A percentile compares a stretch with the other conserved stretches of the same genome.
phyloP scores from a whole-genome alignment of 1,284 basidiomycete genomes.

The Puccinia polysora region DNA sequence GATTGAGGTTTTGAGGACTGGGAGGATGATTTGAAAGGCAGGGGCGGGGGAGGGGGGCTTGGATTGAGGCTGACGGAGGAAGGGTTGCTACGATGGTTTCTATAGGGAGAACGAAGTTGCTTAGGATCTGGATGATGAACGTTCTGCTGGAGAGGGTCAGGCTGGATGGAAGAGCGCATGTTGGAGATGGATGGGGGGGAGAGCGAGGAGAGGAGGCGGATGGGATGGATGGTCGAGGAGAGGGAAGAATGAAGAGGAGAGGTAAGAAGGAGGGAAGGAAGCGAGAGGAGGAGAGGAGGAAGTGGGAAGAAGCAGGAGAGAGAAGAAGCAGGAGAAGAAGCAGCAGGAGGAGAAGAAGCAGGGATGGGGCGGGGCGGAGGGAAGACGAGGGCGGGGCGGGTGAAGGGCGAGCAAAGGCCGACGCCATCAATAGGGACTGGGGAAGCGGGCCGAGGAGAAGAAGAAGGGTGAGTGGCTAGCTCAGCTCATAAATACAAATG shows the following conservation, averaged over 20 bases:
- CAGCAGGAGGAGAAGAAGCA: too few relatives aligned
- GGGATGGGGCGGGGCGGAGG: too few relatives aligned
- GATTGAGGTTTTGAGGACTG: not conserved
- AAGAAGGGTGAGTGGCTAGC: too few relatives aligned
- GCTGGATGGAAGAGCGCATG: not conserved
- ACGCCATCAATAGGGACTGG: too few relatives aligned
- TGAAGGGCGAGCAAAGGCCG: too few relatives aligned
- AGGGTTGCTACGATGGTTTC: not conserved
- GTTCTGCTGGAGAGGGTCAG: not conserved
- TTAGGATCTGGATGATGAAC: not conserved
- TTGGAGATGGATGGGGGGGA: not conserved
- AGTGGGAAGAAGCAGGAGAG: not conserved
- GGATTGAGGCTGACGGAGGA: conserved; percentile 17
- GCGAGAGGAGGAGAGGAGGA: not conserved
- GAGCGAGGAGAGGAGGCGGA: not conserved
- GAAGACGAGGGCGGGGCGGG: too few relatives aligned
- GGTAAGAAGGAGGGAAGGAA: not conserved
- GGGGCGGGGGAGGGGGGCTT: conserved; percentile 3
- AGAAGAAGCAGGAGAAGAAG: not conserved
- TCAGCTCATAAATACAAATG: too few relatives aligned
- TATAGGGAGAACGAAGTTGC: conserved; percentile 14
- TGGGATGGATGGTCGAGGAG: not conserved
- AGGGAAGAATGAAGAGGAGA: conserved; percentile 2
- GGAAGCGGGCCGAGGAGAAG: too few relatives aligned
- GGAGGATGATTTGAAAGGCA: not conserved